phyloP scores from a whole-genome alignment of 768 basidiomycete species.

The Ramaria sp. region DNA sequence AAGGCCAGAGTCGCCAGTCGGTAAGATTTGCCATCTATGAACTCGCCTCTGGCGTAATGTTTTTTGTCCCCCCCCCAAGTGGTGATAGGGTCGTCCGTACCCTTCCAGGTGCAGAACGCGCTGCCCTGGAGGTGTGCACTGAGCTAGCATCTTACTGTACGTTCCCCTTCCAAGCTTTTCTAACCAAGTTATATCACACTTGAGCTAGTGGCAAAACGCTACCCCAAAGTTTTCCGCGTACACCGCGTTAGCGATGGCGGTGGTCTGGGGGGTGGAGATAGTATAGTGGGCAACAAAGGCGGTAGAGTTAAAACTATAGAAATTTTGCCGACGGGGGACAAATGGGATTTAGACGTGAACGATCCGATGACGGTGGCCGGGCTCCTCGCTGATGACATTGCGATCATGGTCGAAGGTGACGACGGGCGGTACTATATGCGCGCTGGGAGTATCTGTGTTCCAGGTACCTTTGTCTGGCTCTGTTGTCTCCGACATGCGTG shows the following conservation, averaged over 20 bases:
- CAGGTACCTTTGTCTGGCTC: constrained; percentile 31
- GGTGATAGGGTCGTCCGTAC: constrained; percentile 39
- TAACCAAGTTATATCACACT: neutral
- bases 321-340: constrained; percentile 36
- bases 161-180: neutral
- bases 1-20: constrained; percentile 12
- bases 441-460: constrained; percentile 55
- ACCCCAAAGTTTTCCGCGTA: constrained; percentile 46
- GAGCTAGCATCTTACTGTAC: constrained; percentile 4
- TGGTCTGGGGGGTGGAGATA: constrained; percentile 3
- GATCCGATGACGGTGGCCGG: constrained; percentile 53
- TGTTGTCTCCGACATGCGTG: neutral
- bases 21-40: neutral
- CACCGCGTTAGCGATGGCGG: constrained; percentile 24
- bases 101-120: constrained; percentile 23
- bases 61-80: constrained; percentile 11
- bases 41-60: neutral
- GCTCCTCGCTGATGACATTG: constrained; percentile 38
- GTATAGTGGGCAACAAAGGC: constrained; percentile 29
- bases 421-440: constrained; percentile 70
- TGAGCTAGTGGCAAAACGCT: constrained; percentile 24
- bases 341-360: constrained; percentile 41
- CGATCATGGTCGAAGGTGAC: constrained; percentile 21
- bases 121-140: constrained; percentile 7
- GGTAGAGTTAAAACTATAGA: constrained; percentile 42